Base-by-base conservation (phyloP, 352 stramenopile species). In the Plasmopara viticola region DNA sequence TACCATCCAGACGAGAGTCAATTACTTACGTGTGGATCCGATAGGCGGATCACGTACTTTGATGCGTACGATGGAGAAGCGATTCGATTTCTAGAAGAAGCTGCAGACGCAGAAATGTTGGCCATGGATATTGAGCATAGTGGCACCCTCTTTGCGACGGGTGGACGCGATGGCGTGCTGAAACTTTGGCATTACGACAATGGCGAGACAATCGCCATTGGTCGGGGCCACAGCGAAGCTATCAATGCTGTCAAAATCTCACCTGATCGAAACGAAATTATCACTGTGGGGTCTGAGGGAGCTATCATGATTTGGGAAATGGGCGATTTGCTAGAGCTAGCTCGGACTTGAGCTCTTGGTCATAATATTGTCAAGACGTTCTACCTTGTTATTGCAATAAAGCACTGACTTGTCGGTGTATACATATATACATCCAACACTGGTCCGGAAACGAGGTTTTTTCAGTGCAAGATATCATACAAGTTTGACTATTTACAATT, bases 111-210 rank as follows among this genome's bases (percentile, higher is more conserved):
- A 17, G 91, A 97, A 56, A 90, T 99, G 62, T 83, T 95, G 31
- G 86, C 89, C 25, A 86, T 98, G 61, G 91, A 98, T 71, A 94
- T 98, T 47, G 84, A 96, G 47, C 60, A 64, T 12, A 84, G 68
- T 20, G 95, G 95, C 25, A 86, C 83, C 31, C 55, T 89, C 15
- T 98, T 98, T 57, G 86, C 97, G 28, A 95, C 82, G 14, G 95
- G 92, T 15, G 84, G 78, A 6, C 87, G 81, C 45, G 94, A 98
- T 62, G 88, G 85, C 4, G 69, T 94, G 42, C 67, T 99, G 25
- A 98, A 95, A 62, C 70, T 98, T 25, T 99, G 94, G 90, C 77
- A 97, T 65, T 98, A 98, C 67, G 95, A 98, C 71, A 95, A 98
- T 59, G 95, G 95, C 39, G 76, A 97, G 58, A 74, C 84, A 4